Base-by-base conservation (phyloP, 192 early-diverging fungal genomes). In the Coemansia aciculifera region DNA sequence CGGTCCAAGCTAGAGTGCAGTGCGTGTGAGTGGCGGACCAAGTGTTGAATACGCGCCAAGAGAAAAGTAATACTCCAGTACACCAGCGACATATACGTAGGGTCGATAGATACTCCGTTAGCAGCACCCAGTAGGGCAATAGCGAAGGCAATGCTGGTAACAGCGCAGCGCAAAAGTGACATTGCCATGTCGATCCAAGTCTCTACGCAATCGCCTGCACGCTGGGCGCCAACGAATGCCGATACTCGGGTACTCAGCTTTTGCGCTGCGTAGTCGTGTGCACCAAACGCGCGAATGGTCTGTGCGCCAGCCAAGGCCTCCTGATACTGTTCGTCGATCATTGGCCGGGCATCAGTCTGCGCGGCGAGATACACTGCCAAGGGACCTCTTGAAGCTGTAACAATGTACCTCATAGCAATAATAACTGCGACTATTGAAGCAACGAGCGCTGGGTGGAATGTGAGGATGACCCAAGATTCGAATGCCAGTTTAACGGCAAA, bases 251-350 rank as follows among this genome's bases (percentile, higher is more conserved):
- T 10, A 6, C 43, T 17, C 24, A 81, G 67, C 38, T 39, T 40
- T 9, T 15, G 36, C 10, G 44, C 32, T 11, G 66, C 64, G 46
- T 86, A 91, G 0, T 88, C 84, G 23, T 88, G 82, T 31, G 63
- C 81, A 24, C 73, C 64, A 60, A 89, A 92, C 0, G 92, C 89
- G 19, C 93, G 87, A 40, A 95, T 85, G 5, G 86, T 87, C 6
- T 86, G 66, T 1, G 90, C 70, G 2, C 94, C 94, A 9, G 85
- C 86, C 34, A 92, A 66, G 0, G 91, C 85, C 31, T 89, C 84
- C 7, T 83, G 92, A 32, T 79, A 65, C 67, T 72, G 85, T 52
- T 79, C 89, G 81, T 85, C 83, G 9, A 95, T 74, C 5, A 88
- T 85, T 0, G 87, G 87, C 1, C 32, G 49, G 0, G 75, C 38